These are phyloP conservation scores for Oryza meyeriana DNA, from an alignment of 176 grass and related monocot species.

Conservation along the genomic window DNA sequence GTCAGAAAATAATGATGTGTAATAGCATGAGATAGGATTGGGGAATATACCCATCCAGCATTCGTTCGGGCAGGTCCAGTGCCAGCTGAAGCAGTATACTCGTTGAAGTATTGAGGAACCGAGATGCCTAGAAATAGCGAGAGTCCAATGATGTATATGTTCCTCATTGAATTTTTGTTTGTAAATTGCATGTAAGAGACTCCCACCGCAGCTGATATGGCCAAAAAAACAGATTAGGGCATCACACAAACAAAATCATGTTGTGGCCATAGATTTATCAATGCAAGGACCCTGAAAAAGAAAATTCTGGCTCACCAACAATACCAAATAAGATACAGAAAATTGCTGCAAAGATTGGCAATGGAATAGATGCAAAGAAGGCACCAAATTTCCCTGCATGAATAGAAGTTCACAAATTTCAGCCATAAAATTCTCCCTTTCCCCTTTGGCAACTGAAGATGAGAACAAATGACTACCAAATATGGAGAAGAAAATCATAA, in stretches of 20 bases:
- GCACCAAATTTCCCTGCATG: constrained; percentile 96
- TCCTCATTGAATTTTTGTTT: constrained; percentile 97
- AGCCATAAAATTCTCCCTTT: constrained; percentile 2
- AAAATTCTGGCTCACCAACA: constrained; percentile 61
- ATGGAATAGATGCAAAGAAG: constrained; percentile 89
- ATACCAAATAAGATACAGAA: constrained; percentile 95
- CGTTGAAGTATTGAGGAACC: constrained; percentile 88
- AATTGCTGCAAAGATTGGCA: constrained; percentile 87
- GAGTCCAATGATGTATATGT: constrained; percentile 85
- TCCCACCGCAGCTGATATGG: constrained; percentile 73
- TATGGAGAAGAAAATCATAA: constrained; percentile 98
- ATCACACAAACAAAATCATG: background rate
- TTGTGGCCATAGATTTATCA: background rate
- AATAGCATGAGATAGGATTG: background rate
- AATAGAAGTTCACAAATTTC: constrained; percentile 22
- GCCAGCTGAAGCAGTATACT: constrained; percentile 63
- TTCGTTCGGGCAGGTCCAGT: constrained; percentile 69
- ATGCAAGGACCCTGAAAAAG: background rate
- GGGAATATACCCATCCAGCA: constrained; percentile 87
- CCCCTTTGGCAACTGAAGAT: constrained; percentile 11
- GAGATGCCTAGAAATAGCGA: constrained; percentile 89
- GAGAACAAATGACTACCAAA: constrained; percentile 62
- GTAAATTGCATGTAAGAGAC: constrained; percentile 81
- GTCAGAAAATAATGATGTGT: background rate
- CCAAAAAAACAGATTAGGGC: constrained; percentile 6